phyloP scores from a whole-genome alignment of 108 stramenopile species.

The Nitzschia inconspicua region DNA sequence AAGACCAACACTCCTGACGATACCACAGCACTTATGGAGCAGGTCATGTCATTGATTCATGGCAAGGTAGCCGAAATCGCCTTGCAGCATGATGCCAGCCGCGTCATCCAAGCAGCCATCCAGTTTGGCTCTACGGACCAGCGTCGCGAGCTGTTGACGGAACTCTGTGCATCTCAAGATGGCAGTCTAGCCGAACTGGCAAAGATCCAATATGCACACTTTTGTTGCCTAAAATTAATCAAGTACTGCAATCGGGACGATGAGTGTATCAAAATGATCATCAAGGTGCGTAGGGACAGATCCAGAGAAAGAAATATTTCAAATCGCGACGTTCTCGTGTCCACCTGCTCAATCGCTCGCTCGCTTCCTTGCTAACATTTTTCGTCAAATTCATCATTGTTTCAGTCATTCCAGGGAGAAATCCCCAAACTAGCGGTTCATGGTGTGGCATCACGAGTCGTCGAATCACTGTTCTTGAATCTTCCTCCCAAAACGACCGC shows the following conservation, averaged over 20 bases:
- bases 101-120: slow-evolving; percentile 85
- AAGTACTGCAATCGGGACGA: slow-evolving; percentile 71
- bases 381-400: slow-evolving; percentile 8
- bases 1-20: slow-evolving; percentile 74
- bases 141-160: slow-evolving; percentile 48
- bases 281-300: slow-evolving; percentile 53
- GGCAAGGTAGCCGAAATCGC: slow-evolving; percentile 80
- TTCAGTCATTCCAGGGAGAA: slow-evolving; percentile 67
- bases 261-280: slow-evolving; percentile 59
- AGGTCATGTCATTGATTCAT: slow-evolving; percentile 67
- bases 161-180: slow-evolving; percentile 41
- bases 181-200: slow-evolving; percentile 69
- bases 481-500: slow-evolving; percentile 65
- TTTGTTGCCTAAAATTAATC: slow-evolving; percentile 86
- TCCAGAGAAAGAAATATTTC: not conserved
- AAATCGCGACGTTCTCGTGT: not conserved
- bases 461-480: slow-evolving; percentile 76
- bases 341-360: not conserved
- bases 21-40: slow-evolving; percentile 51
- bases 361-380: not conserved
- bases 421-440: slow-evolving; percentile 85
- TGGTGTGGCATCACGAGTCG: slow-evolving; percentile 80
- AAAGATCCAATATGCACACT: slow-evolving; percentile 91
- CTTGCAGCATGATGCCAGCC: slow-evolving; percentile 89
- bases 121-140: slow-evolving; percentile 75